These are phyloP conservation scores for Nicotiana noctiflora DNA, from an alignment of 257 asterid genomes.

Conservation along the genomic window DNA sequence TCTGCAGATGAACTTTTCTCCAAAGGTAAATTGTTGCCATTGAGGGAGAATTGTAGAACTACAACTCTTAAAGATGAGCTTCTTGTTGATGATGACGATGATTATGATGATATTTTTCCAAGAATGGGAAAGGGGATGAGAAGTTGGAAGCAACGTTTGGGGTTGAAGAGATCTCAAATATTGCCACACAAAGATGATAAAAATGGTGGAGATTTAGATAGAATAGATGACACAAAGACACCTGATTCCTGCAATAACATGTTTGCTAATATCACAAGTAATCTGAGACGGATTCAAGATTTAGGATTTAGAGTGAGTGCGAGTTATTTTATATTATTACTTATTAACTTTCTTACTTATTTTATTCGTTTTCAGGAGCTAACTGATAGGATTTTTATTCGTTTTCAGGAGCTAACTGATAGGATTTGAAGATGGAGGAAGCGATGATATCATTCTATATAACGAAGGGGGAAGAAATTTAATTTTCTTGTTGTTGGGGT, in stretches of 20 bases:
- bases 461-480: neutral
- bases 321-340: neutral
- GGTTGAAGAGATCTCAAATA: conserved; percentile 39
- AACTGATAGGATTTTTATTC: neutral
- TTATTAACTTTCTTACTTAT: neutral
- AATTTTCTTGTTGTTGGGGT: neutral
- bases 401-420: neutral
- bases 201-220: neutral
- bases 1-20: conserved; percentile 69
- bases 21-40: conserved; percentile 59
- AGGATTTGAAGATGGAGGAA: neutral
- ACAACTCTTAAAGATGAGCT: conserved; percentile 69
- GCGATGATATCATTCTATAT: neutral
- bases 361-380: neutral
- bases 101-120: conserved; percentile 22
- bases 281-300: neutral
- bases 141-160: conserved; percentile 66
- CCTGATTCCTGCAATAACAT: neutral
- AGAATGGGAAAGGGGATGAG: conserved; percentile 12
- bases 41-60: conserved; percentile 29
- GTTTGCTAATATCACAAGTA: neutral
- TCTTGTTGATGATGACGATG: conserved; percentile 32
- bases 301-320: neutral
- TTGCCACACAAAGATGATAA: conserved; percentile 31
- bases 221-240: neutral